Conservation (phyloP, 2,329 filamentous ascomycete genomes). For the Trichoderma polysporum region DNA sequence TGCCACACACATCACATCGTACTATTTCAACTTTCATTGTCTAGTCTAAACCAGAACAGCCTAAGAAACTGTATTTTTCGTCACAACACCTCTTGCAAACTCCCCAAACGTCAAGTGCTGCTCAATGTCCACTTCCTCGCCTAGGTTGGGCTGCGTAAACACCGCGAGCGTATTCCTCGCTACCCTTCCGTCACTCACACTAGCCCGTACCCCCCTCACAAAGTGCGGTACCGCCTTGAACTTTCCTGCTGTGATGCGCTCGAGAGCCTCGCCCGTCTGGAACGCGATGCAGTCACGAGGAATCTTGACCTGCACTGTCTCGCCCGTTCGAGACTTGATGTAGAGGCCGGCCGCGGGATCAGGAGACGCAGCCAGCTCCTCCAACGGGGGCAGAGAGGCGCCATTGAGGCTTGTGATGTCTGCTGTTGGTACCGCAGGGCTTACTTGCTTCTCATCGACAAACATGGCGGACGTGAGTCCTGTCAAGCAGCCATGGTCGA, state of each 20-base stretch:
- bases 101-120: conserved; percentile 70
- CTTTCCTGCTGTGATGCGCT: conserved; percentile 84
- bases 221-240: conserved; percentile 97
- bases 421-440: conserved; percentile 35
- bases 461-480: conserved; percentile 96
- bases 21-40: neutral
- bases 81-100: conserved; percentile 65
- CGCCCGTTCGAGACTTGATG: conserved; percentile 80
- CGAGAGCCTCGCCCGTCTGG: conserved; percentile 89
- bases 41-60: neutral
- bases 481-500: conserved; percentile 92
- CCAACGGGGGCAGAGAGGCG: conserved; percentile 50
- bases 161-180: conserved; percentile 89
- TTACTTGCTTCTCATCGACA: conserved; percentile 67
- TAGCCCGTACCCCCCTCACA: conserved; percentile 71
- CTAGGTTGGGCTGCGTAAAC: conserved; percentile 94
- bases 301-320: conserved; percentile 87
- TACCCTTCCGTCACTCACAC: conserved; percentile 52
- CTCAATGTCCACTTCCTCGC: conserved; percentile 70
- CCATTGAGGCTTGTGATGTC: conserved; percentile 25
- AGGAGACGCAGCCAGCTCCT: conserved; percentile 73
- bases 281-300: conserved; percentile 91
- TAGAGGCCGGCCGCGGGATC: conserved; percentile 88
- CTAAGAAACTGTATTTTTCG: conserved; percentile 56
- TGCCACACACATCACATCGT: neutral